Evolutionary conservation across 2,329 filamentous ascomycete species (phyloP), one percentile per base, ranked within the genome.

Genomic region (Myriosclerotinia curreyana): DNA sequence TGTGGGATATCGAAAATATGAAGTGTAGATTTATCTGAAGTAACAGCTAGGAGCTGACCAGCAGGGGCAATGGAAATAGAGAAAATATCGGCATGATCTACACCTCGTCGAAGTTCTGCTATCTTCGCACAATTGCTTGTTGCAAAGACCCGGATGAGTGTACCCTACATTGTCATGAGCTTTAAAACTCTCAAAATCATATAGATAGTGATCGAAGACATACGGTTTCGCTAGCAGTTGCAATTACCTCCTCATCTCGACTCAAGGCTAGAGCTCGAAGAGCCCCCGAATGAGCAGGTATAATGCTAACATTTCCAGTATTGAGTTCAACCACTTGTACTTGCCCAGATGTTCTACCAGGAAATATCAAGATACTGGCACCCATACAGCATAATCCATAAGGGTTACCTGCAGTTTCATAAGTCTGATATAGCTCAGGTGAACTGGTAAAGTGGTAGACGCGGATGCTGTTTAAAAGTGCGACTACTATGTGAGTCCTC

Each of bases 21-120:
- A 14, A 99, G 81, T 0, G 93, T 99, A 7, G 91, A 93, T 77
- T 98, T 99, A 80, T 99, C 95, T 1, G 93, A 97, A 0, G 94
- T 98, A 67, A 92, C 94, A 34, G 95, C 95, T 14, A 98, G 82
- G 73, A 92, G 83, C 51, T 83, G 85, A 60, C 89, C 90, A 0
- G 87, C 87, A 0, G 93, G 93, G 25, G 91, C 96, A 75, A 99
- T 95, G 14, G 89, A 88, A 14, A 99, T 81, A 2, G 91, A 94
- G 77, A 91, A 96, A 69, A 98, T 90, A 62, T 87, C 86, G 20
- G 95, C 93, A 44, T 87, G 89, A 72, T 99, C 95, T 55, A 96
- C 88, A 50, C 95, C 95, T 42, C 95, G 87, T 51, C 95, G 87
- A 56, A 97, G 82, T 77, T 99, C 95, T 48, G 86, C 88, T 48